Conservation (phyloP, 1,284 basidiomycete genomes). For the Ustilago curta region DNA sequence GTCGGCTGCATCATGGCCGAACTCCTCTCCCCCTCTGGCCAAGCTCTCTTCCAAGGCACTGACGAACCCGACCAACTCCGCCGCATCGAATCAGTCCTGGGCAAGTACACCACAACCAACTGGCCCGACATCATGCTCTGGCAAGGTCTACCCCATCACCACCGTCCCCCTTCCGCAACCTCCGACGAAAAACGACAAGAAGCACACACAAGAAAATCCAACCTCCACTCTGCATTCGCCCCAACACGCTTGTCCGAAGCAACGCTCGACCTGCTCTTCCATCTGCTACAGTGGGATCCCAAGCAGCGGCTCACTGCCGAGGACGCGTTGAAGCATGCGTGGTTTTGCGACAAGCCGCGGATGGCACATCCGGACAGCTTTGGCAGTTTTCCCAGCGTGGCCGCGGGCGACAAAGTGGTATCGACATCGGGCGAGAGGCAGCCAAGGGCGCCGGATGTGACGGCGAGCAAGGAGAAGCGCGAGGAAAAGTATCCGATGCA, state of each 20-base stretch:
- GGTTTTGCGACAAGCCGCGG: conserved; percentile 84
- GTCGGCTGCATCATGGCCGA: conserved; percentile 99
- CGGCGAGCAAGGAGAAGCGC: not conserved
- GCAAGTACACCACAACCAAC: conserved; percentile 82
- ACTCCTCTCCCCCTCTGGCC: conserved; percentile 78
- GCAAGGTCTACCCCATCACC: conserved; percentile 73
- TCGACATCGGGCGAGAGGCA: not conserved
- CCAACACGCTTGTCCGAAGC: conserved; percentile 74
- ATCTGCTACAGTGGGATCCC: conserved; percentile 89
- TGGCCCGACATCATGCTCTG: conserved; percentile 85
- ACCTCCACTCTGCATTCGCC: conserved; percentile 75
- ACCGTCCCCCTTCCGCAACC: not conserved
- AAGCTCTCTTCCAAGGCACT: conserved; percentile 95
- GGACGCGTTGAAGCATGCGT: conserved; percentile 88
- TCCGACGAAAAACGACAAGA: not conserved
- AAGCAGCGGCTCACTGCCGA: conserved; percentile 84
- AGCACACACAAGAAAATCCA: conserved; percentile 31
- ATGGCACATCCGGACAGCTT: conserved; percentile 99
- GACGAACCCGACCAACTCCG: conserved; percentile 88
- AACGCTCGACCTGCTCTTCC: conserved; percentile 85
- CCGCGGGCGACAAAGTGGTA: conserved; percentile 84
- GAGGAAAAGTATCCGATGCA: conserved; percentile 26
- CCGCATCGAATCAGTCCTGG: conserved; percentile 86
- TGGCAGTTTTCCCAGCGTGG: conserved; percentile 92
- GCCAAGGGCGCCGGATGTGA: conserved; percentile 15